Percentiles rank a stretch among this genome's conserved stretches.
Conservation (phyloP, 1,284 basidiomycete species). For the Moesziomyces aphidis region DNA sequence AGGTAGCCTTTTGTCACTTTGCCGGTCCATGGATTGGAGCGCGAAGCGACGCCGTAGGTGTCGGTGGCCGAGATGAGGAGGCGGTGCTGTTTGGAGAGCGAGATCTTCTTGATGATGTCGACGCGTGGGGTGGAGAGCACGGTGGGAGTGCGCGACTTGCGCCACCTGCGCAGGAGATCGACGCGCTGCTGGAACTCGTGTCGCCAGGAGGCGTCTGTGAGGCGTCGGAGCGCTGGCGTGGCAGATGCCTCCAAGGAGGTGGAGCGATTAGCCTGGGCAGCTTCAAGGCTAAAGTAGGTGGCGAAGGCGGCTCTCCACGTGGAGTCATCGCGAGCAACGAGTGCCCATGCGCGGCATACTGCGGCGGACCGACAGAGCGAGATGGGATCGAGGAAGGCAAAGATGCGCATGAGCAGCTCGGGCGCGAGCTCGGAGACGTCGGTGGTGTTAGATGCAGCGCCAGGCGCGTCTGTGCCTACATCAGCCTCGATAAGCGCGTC, state of each 20-base stretch:
- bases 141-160: slow-evolving; percentile 74
- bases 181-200: slow-evolving; percentile 57
- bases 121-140: slow-evolving; percentile 68
- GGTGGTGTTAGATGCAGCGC: background rate
- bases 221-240: slow-evolving; percentile 71
- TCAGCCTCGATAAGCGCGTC: background rate
- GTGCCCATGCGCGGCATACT: slow-evolving; percentile 74
- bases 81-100: slow-evolving; percentile 71
- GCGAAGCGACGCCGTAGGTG: slow-evolving; percentile 79
- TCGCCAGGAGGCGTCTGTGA: slow-evolving; percentile 68
- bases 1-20: slow-evolving; percentile 78
- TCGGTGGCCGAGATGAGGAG: slow-evolving; percentile 77
- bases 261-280: slow-evolving; percentile 73
- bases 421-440: slow-evolving; percentile 70
- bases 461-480: slow-evolving; percentile 56
- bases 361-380: slow-evolving; percentile 75
- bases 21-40: slow-evolving; percentile 79
- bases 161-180: slow-evolving; percentile 74
- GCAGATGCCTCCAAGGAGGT: slow-evolving; percentile 68
- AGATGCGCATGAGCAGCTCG: slow-evolving; percentile 82
- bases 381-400: slow-evolving; percentile 78
- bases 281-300: slow-evolving; percentile 74
- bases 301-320: slow-evolving; percentile 86
- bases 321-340: slow-evolving; percentile 80
- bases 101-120: slow-evolving; percentile 57